These are phyloP conservation scores for Anethum foeniculum DNA, from an alignment of 140 eudicot species.

Conservation along the genomic window DNA sequence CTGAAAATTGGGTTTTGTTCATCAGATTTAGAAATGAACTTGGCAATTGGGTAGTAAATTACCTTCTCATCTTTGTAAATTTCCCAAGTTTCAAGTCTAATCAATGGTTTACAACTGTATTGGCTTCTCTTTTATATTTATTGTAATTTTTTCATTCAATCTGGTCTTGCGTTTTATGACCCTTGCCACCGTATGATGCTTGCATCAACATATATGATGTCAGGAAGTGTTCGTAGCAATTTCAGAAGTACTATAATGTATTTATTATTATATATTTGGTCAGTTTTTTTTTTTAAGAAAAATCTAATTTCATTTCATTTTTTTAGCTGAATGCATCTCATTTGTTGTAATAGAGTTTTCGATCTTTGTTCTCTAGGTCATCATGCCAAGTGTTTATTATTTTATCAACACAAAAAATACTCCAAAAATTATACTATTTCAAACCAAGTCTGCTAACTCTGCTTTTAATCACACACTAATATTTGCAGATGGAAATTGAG, in stretches of 20 bases:
- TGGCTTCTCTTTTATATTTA: not conserved
- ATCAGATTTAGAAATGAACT: not conserved
- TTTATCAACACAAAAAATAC: not conserved
- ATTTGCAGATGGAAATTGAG: constrained; percentile 3
- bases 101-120: not conserved
- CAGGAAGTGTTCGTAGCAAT: not conserved
- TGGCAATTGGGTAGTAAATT: not conserved
- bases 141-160: not conserved
- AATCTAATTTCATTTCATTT: not conserved
- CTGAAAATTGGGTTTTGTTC: not conserved
- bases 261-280: not conserved
- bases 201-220: not conserved
- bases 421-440: not conserved
- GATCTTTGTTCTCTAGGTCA: not conserved
- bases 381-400: not conserved
- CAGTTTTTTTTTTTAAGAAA: not conserved
- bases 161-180: not conserved
- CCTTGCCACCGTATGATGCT: not conserved
- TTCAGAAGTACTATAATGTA: not conserved
- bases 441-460: not conserved
- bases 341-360: not conserved
- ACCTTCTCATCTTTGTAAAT: not conserved
- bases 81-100: not conserved
- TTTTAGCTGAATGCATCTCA: not conserved
- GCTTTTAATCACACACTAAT: not conserved